Evolutionary conservation across 768 basidiomycete genomes (phyloP).

Genomic region (Russula foetens): DNA sequence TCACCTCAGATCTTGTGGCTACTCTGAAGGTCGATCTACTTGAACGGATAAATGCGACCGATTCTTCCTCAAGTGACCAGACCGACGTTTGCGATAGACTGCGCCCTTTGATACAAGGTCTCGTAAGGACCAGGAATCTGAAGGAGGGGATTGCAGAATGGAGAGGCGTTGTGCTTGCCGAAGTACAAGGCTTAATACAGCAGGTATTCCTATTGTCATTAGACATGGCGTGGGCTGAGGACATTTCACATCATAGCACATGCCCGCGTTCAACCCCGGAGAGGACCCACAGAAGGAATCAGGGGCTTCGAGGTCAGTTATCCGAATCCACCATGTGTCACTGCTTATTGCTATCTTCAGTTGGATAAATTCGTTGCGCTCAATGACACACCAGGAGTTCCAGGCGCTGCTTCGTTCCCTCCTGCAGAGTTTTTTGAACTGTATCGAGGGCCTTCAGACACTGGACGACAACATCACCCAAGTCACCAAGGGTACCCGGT

Average conservation of each 20-base stretch:
- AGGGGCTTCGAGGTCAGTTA: conserved; percentile 3
- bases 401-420: conserved; percentile 50
- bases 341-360: conserved; percentile 17
- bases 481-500: conserved; percentile 44
- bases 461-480: conserved; percentile 52
- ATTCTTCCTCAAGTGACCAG: neutral
- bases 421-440: conserved; percentile 53
- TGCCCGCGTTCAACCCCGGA: conserved; percentile 51
- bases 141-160: conserved; percentile 61
- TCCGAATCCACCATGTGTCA: neutral
- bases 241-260: conserved; percentile 32
- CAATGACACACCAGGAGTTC: conserved; percentile 64
- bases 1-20: conserved; percentile 71
- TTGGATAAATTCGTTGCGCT: conserved; percentile 49
- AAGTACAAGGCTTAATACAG: conserved; percentile 49
- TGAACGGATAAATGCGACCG: conserved; percentile 33
- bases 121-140: conserved; percentile 63
- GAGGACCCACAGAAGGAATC: conserved; percentile 36
- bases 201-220: conserved; percentile 37
- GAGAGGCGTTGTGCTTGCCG: conserved; percentile 57
- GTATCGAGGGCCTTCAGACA: conserved; percentile 57
- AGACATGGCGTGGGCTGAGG: neutral
- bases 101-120: conserved; percentile 67
- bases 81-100: conserved; percentile 49
- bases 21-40: conserved; percentile 61